Base-by-base conservation (phyloP, 2,329 filamentous ascomycete genomes). In the Venturia effusa region DNA sequence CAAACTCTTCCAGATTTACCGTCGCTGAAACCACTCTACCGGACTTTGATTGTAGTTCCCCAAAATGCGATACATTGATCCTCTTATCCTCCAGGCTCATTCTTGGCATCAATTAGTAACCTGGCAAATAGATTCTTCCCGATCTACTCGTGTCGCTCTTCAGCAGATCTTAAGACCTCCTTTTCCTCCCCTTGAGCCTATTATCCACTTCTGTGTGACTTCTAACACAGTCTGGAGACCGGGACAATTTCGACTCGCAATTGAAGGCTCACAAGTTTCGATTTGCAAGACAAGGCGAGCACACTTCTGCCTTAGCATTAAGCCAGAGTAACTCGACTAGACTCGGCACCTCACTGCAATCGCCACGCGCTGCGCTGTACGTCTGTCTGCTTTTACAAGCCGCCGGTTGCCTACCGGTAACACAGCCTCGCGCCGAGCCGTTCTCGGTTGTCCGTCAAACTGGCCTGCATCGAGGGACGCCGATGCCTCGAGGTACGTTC, bases 401-500 rank as follows among this genome's bases (percentile, higher is more conserved):
- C 37, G 34, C 37, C 59, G 11, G 59, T 40, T 41, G 32, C 57
- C 39, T 60, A 8, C 57, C 30, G 30, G 32, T 60, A 43, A 41
- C 34, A 60, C 59, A 60, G 59, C 59, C 59, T 60, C 24, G 37
- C 40, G 37, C 37, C 59, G 40, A 60, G 51, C 51, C 15, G 27
- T 57, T 32, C 51, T 57, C 51, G 59, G 59, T 7, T 15, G 17
- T 40, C n/a, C 59, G 59, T 43, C 37, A 60, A 60, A 17, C 59
- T 60, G 59, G 59, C 59, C 32, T 60, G 59, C 59, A 17, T 60
- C n/a, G 34, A 40, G 27, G 59, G 24, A 43, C 40, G 24, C 43
- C 59, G 59, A 60, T 60, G 59, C 59, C 59, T 24, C 34, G 59
- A 40, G 51, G 40, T 43, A 43, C 24, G 59, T 60, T 41, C n/a